Evolutionary conservation across 225 moss, liverwort and hornwort genomes (phyloP).

Genomic region (Marchantia polymorpha): DNA sequence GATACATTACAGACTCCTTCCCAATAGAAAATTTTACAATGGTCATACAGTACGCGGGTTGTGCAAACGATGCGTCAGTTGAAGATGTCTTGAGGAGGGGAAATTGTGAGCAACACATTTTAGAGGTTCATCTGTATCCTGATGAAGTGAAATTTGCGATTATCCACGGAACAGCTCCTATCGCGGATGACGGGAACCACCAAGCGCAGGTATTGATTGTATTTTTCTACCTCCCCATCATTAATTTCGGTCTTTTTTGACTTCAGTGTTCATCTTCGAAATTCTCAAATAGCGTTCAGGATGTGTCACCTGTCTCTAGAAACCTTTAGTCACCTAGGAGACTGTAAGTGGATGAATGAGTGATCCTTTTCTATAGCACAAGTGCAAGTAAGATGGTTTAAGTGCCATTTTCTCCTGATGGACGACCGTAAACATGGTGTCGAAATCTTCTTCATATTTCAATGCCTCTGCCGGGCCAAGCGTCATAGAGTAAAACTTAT

Average conservation of each 20-base stretch:
- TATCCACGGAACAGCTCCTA: not conserved
- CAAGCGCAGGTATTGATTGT: not conserved
- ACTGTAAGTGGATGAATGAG: too few species aligned
- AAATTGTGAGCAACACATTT: conserved; percentile 26
- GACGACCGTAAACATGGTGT: not conserved
- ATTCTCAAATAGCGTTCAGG: too few species aligned
- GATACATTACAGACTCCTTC: conserved; percentile 36
- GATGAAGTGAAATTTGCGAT: conserved; percentile 6
- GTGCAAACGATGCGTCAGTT: not conserved
- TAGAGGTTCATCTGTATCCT: conserved; percentile 19
- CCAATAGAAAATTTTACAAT: conserved; percentile 37
- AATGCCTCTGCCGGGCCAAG: too few species aligned
- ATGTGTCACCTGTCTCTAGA: too few species aligned
- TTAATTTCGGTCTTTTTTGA: too few species aligned
- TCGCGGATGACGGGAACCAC: not conserved
- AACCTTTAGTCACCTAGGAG: too few species aligned
- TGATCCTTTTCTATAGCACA: too few species aligned
- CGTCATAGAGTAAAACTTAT: too few species aligned
- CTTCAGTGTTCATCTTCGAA: too few species aligned
- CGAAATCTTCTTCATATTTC: too few species aligned
- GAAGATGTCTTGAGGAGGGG: not conserved
- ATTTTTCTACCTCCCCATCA: not conserved
- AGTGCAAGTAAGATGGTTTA: too few species aligned
- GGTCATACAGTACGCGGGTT: conserved; percentile 38
- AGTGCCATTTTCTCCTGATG: too few species aligned